Evolutionary conservation across 176 grass and related monocot species (phyloP).

Genomic region (Microstegium vimineum): DNA sequence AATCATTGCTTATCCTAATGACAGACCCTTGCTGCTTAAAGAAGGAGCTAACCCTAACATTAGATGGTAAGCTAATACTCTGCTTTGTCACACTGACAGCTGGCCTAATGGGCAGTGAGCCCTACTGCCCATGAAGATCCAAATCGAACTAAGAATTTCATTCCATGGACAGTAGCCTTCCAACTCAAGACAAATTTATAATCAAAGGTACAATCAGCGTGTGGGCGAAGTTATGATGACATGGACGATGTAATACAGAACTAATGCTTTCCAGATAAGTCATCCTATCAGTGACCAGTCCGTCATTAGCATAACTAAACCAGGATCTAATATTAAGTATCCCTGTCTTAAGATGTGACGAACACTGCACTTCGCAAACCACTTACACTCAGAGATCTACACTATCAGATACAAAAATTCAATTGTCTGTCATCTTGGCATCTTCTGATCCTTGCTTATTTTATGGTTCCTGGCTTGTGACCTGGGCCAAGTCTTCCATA

Average conservation of each 20-base stretch:
- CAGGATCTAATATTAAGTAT: neutral
- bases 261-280: no score
- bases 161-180: neutral
- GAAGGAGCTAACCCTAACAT: no score
- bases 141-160: neutral
- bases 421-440: neutral
- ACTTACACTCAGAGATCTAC: neutral
- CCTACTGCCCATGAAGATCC: no score
- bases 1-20: no score
- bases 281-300: neutral
- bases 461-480: neutral
- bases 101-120: no score
- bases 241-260: no score
- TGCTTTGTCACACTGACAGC: no score
- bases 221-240: neutral
- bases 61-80: no score
- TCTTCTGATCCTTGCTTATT: neutral
- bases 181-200: neutral
- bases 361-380: neutral
- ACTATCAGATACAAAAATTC: neutral
- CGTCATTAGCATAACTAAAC: conserved; percentile 9
- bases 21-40: no score
- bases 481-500: neutral
- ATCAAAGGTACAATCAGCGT: neutral
- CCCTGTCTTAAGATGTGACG: neutral